Conservation (phyloP, 1,139 yeast species). For the Kodamaea derodonti region DNA sequence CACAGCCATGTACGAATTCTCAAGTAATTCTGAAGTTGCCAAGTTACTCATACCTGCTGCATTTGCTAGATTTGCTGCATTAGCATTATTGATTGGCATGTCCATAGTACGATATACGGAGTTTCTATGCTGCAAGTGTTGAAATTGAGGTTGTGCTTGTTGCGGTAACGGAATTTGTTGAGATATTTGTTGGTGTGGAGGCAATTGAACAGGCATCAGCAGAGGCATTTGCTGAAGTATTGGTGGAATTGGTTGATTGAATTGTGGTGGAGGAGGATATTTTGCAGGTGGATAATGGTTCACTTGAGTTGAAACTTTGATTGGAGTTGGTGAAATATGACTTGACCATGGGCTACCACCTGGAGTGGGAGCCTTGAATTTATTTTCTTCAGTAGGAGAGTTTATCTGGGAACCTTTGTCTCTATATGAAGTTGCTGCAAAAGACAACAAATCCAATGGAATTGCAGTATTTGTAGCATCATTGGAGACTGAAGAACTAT, state of each 20-base stretch:
- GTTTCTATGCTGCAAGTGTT: background rate
- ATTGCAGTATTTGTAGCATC: slow-evolving; percentile 17
- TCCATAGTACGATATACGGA: background rate
- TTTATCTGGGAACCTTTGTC: background rate
- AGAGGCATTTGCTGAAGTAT: slow-evolving; percentile 1
- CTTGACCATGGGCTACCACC: background rate
- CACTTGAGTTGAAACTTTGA: background rate
- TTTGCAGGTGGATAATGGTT: background rate
- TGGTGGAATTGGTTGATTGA: slow-evolving; percentile 1
- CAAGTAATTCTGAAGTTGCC: slow-evolving; percentile 21
- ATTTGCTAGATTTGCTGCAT: background rate
- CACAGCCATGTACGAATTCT: slow-evolving; percentile 28
- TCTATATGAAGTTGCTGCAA: slow-evolving; percentile 24
- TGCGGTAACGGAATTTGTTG: background rate
- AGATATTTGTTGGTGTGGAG: background rate
- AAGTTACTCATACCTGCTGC: slow-evolving; percentile 1
- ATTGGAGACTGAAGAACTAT: slow-evolving; percentile 10
- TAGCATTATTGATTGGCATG: background rate
- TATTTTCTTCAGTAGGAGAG: background rate
- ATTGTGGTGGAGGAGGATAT: background rate
- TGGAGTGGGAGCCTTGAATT: background rate
- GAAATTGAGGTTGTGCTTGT: slow-evolving; percentile 1
- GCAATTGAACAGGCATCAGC: background rate
- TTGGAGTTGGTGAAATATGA: background rate
- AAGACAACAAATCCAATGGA: slow-evolving; percentile 35